phyloP scores from a whole-genome alignment of 805 yeast species.

The Cephaloascus albidus region DNA sequence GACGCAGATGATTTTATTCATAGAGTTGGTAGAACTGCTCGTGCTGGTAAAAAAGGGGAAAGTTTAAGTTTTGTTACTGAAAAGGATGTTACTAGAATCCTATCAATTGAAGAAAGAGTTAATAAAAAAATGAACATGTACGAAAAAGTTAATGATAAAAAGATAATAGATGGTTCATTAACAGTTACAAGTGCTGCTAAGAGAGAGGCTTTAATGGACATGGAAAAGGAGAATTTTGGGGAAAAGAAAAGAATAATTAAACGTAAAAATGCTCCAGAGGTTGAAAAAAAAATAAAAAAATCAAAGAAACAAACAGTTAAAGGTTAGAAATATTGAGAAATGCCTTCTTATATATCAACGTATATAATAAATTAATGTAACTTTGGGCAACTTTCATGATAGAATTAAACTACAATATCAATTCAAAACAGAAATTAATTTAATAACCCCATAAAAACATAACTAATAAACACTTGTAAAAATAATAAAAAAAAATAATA shows the following conservation, averaged over 20 bases:
- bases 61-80: slow-evolving; percentile 78
- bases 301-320: too few relatives aligned
- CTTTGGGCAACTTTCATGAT: too few relatives aligned
- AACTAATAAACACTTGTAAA: too few relatives aligned
- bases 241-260: slow-evolving; percentile 51
- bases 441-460: too few relatives aligned
- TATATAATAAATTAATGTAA: too few relatives aligned
- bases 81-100: slow-evolving; percentile 71
- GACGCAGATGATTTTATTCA: slow-evolving; percentile 96
- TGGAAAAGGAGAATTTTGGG: slow-evolving; percentile 88
- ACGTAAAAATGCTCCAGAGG: slow-evolving; percentile 18
- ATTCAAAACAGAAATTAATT: too few relatives aligned
- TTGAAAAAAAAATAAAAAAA: too few relatives aligned
- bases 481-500: too few relatives aligned
- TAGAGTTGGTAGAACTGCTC: slow-evolving; percentile 97
- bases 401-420: too few relatives aligned
- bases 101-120: slow-evolving; percentile 81
- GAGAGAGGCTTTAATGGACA: slow-evolving; percentile 84
- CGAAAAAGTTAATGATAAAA: slow-evolving; percentile 63
- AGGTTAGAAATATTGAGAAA: too few relatives aligned
- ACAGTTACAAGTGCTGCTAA: slow-evolving; percentile 71
- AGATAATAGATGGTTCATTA: slow-evolving; percentile 64
- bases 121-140: slow-evolving; percentile 73
- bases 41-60: slow-evolving; percentile 90
- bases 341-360: too few relatives aligned